Base-by-base conservation (phyloP, 345 rosid species). In the Citrus australasica region DNA sequence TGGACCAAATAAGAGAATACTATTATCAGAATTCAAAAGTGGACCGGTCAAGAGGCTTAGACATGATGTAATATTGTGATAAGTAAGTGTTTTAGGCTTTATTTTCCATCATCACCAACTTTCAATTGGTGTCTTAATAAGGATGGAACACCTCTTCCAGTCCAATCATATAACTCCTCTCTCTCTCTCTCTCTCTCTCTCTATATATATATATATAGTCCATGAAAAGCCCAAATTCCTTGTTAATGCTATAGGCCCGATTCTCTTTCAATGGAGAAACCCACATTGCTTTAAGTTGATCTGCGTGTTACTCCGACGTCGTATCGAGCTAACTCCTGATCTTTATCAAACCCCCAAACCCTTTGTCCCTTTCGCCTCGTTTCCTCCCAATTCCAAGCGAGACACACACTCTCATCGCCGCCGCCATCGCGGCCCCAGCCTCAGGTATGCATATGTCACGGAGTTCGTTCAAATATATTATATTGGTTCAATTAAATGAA, bases 21-120 rank as follows among this genome's bases (percentile, higher is more conserved):
- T 25, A 22, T 10, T 2, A 53, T 53, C 58, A 63, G 17, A 4
- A 28, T 4, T 14, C 22, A 40, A 8, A 3, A 30, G 16, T n/a
- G 11, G 71, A 66, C 10, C 53, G 72, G 69, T 70, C 63, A 70
- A 22, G 5, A 60, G 30, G 32, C 11, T 19, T 2, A 14, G 19
- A 7, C 21, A 6, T 48, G 40, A 22, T 46, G 42, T 42, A 24
- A 48, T 11, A 22, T 51, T 28, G 24, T 27, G 17, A 2, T 38
- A 35, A 46, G 51, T 21, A 42, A 66, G 16, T 24, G 21, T 58
- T 70, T 65, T 70, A 75, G 77, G 74, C 74, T 21, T n/a, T 21
- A 78, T 30, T 78, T 70, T 75, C 69, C 37, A 82, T 71, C 79
- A 64, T 74, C 46, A 65, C 81, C 79, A 74, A 75, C 63, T 68